These are phyloP conservation scores for Gymnopus androsaceus DNA, from an alignment of 1,284 basidiomycete genomes.

Conservation along the genomic window DNA sequence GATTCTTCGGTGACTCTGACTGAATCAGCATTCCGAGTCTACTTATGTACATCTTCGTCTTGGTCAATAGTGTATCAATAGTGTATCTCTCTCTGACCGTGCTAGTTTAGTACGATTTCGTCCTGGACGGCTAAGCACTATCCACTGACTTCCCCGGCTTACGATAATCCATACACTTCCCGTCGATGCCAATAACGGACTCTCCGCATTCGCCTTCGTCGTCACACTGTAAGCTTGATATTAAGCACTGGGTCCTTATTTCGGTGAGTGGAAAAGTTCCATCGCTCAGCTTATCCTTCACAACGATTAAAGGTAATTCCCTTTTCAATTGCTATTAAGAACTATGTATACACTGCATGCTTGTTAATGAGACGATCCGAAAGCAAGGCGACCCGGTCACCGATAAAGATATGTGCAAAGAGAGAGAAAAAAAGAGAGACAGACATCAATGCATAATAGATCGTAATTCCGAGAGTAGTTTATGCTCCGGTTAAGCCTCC, in stretches of 20 bases:
- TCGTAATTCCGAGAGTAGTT: not conserved
- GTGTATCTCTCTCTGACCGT: too few species aligned
- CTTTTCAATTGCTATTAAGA: too few species aligned
- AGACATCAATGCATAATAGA: not conserved
- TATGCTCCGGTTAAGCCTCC: conserved; percentile 7
- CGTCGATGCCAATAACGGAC: conserved; percentile 24
- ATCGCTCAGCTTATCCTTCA: too few species aligned
- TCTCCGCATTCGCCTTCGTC: conserved; percentile 69
- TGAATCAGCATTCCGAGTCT: not conserved
- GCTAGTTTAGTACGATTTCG: not conserved
- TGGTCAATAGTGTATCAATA: too few species aligned
- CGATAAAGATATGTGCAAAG: conserved; percentile 8
- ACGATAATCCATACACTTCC: not conserved
- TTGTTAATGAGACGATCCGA: not conserved
- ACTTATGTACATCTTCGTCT: too few species aligned
- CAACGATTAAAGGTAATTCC: too few species aligned
- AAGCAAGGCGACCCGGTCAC: conserved; percentile 5
- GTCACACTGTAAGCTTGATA: too few species aligned
- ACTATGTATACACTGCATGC: not conserved
- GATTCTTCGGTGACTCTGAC: too few species aligned
- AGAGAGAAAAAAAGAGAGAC: not conserved
- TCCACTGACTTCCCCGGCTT: not conserved
- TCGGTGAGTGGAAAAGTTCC: too few species aligned
- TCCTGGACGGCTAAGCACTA: not conserved
- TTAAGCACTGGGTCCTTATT: too few species aligned